Percentiles rank a stretch among this genome's conserved stretches.
Conservation (phyloP, 768 basidiomycete genomes). For the Stropharia rugosoannulata region DNA sequence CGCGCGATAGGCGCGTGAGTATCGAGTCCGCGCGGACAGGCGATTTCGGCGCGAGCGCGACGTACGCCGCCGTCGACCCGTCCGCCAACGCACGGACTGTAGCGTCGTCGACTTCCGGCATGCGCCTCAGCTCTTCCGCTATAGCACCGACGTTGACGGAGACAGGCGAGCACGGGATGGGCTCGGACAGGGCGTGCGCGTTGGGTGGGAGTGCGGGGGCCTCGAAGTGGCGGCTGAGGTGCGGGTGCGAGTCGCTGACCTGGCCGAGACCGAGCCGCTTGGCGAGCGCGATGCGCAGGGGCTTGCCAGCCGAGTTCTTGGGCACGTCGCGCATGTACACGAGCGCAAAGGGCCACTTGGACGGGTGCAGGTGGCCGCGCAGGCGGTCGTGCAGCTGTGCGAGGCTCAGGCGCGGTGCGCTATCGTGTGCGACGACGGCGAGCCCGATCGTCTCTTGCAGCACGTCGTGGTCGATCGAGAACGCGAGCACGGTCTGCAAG, state of each 20-base stretch:
- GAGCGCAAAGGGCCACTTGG: conserved; percentile 48
- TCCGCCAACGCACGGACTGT: conserved; percentile 31
- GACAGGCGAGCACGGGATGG: conserved; percentile 36
- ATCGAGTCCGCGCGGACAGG: conserved; percentile 20
- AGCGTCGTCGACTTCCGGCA: conserved; percentile 32
- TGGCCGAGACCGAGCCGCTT: conserved; percentile 37
- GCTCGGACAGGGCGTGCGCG: conserved; percentile 31
- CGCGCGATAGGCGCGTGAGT: conserved; percentile 16
- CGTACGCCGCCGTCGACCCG: conserved; percentile 35
- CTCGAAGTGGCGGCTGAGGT: conserved; percentile 40
- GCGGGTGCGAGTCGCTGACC: conserved; percentile 33
- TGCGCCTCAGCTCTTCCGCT: conserved; percentile 23
- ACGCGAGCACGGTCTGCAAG: conserved; percentile 27
- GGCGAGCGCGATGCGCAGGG: conserved; percentile 43
- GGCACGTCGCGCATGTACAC: conserved; percentile 49
- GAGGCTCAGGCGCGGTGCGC: conserved; percentile 35
- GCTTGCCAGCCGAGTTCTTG: conserved; percentile 48
- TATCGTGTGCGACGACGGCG: conserved; percentile 36
- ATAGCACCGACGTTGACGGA: conserved; percentile 26
- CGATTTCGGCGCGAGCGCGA: conserved; percentile 24
- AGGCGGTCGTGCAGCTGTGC: conserved; percentile 41
- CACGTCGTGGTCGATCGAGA: conserved; percentile 45
- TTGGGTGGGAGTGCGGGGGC: conserved; percentile 28
- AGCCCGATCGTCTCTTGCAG: conserved; percentile 48
- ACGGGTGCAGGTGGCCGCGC: conserved; percentile 45